phyloP scores from a whole-genome alignment of 768 basidiomycete species.

The Russula abietina region DNA sequence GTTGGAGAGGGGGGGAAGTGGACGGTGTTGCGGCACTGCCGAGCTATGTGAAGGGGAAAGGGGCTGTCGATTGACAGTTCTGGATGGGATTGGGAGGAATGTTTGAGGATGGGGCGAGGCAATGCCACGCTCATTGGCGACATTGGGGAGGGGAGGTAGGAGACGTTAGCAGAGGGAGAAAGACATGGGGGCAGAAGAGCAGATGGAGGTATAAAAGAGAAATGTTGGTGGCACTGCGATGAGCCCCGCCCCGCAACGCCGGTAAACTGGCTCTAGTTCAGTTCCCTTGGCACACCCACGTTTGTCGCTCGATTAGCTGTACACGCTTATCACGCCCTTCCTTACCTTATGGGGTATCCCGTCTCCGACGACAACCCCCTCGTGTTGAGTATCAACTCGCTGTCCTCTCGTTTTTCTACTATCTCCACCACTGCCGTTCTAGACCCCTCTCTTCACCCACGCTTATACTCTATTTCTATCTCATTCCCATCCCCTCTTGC shows the following conservation, averaged over 20 bases:
- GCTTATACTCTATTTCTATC: not conserved
- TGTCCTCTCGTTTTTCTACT: not conserved
- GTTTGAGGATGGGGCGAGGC: slow-evolving; percentile 26
- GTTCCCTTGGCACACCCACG: not conserved
- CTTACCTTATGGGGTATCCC: not conserved
- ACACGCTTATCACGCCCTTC: not conserved
- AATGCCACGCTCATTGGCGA: slow-evolving; percentile 5
- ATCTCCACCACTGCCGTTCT: not conserved
- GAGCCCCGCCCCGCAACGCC: not conserved
- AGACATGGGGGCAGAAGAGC: slow-evolving; percentile 5
- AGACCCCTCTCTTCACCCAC: not conserved
- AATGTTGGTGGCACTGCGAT: not conserved
- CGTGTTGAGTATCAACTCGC: no score
- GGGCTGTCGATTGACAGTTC: not conserved
- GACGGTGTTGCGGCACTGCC: slow-evolving; percentile 31
- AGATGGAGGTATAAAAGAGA: slow-evolving; percentile 9
- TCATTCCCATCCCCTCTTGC: not conserved
- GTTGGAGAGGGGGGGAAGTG: slow-evolving; percentile 41
- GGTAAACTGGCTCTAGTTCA: not conserved
- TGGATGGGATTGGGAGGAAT: slow-evolving; percentile 9
- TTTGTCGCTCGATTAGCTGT: slow-evolving; percentile 3
- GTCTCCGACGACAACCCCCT: slow-evolving; percentile 1
- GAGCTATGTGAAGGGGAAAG: not conserved
- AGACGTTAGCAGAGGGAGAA: slow-evolving; percentile 10
- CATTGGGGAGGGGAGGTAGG: not conserved